Evolutionary conservation across 2,329 filamentous ascomycete genomes (phyloP), one percentile per base, ranked within the genome.

Genomic region (Acrocalymma vagum): DNA sequence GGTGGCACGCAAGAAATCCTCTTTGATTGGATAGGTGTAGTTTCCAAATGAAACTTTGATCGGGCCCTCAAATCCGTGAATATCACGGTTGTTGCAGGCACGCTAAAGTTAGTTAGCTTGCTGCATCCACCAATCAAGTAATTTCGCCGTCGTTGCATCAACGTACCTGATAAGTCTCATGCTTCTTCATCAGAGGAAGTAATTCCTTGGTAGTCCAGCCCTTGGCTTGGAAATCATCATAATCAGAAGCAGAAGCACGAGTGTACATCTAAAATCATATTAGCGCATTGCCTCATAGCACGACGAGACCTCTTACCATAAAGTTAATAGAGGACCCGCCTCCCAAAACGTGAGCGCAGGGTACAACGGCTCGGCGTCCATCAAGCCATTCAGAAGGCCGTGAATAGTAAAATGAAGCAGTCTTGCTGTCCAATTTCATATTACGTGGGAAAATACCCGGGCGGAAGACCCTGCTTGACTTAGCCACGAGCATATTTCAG

Each of bases 11-110:
- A 91, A 74, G 76, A 91, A 91, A 69, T 93, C 88, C 35, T 91
- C 85, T 78, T 87, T 90, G 69, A 92, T 84, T 1, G 88, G 88
- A 55, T 92, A 92, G 4, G 85, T 88, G 69, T 90, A 87, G 70
- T 90, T 90, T 24, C 86, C 66, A 51, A 91, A 91, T 0, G 86
- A 90, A 25, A 90, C 87, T 71, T 90, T 90, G 73, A 91, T 90
- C 0, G 88, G 88, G 0, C 88, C 88, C 22, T 90, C 86, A 40
- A 85, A 89, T 1, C 88, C 88, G 58, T 93, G 88, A 15, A 88
- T 66, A 8, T 88, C 84, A 48, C 80, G 79, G 53, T 78, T 77
- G 50, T 76, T 72, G 60, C 65, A 72, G 9, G 72, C 58, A 30
- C 71, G 65, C 51, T 58, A 32, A 10, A n/a, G n/a, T n/a, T n/a